These are phyloP conservation scores for Rhododendron molle DNA, from an alignment of 148 eudicot species.

Conservation along the genomic window DNA sequence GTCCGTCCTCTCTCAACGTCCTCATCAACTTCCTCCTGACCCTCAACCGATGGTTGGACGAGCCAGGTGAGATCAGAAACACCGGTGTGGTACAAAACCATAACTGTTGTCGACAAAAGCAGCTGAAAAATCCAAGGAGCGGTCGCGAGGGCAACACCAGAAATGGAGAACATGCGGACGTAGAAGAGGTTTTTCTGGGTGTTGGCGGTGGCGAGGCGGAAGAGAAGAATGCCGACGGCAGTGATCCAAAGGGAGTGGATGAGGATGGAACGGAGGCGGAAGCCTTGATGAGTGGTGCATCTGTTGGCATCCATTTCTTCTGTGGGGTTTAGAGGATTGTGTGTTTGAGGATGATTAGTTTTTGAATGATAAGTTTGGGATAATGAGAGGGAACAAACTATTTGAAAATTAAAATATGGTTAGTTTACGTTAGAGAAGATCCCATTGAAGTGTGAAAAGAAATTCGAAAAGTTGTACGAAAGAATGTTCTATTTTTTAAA, in stretches of 20 bases:
- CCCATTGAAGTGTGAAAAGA: background rate
- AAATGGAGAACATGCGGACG: conserved; percentile 1
- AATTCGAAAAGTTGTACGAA: background rate
- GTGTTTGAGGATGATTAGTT: background rate
- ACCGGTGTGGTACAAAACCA: background rate
- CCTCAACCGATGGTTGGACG: background rate
- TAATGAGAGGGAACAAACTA: background rate
- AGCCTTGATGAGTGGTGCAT: background rate
- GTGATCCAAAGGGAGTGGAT: conserved; percentile 11
- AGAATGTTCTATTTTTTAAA: background rate
- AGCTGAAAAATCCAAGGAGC: conserved; percentile 8
- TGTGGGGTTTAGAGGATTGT: background rate
- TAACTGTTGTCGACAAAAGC: background rate
- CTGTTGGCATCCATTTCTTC: background rate
- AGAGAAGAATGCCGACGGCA: background rate
- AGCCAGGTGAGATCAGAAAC: conserved; percentile 5
- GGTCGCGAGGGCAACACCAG: conserved; percentile 4
- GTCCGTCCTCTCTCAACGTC: background rate
- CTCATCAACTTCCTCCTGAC: background rate
- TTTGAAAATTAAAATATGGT: background rate
- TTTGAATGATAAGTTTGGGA: background rate
- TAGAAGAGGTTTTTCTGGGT: conserved; percentile 4
- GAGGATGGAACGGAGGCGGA: conserved; percentile 7
- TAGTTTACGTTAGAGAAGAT: background rate
- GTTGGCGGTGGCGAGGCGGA: conserved; percentile 20